A percentile compares a stretch with the other conserved stretches of the same genome.
These are phyloP conservation scores for Kluyveromyces marxianus DNA, from an alignment of 1,139 yeast genomes.

Conservation along the genomic window DNA sequence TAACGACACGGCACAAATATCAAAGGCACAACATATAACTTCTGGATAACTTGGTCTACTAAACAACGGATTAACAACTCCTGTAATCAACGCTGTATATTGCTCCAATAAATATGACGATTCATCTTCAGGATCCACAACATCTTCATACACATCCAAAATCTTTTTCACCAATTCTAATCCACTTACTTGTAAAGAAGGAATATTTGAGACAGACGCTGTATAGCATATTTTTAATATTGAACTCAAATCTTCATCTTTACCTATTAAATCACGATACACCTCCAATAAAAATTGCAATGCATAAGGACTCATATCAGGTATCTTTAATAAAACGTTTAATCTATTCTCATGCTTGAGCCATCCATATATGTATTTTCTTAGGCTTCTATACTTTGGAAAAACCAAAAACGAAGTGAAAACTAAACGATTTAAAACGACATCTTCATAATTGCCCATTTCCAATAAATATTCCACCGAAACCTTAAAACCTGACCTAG, in stretches of 20 bases:
- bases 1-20: conserved; percentile 64
- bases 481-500: conserved; percentile 23
- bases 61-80: conserved; percentile 90
- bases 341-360: conserved; percentile 26
- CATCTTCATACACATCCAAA: conserved; percentile 44
- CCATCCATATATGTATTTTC: conserved; percentile 28
- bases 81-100: conserved; percentile 88
- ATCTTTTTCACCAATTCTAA: conserved; percentile 51
- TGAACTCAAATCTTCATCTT: background rate
- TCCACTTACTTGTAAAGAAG: conserved; percentile 24
- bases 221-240: background rate
- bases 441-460: conserved; percentile 29
- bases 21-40: conserved; percentile 70
- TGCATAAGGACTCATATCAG: too few species aligned
- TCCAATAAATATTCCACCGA: conserved; percentile 35
- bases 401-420: conserved; percentile 38
- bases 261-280: background rate
- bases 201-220: background rate
- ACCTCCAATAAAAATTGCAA: background rate
- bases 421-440: conserved; percentile 31
- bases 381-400: conserved; percentile 26
- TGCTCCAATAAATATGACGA: conserved; percentile 73
- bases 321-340: background rate
- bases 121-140: conserved; percentile 54
- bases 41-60: conserved; percentile 62